Conservation (phyloP, 225 moss, liverwort and hornwort genomes). For the Anthoceros angustus region DNA sequence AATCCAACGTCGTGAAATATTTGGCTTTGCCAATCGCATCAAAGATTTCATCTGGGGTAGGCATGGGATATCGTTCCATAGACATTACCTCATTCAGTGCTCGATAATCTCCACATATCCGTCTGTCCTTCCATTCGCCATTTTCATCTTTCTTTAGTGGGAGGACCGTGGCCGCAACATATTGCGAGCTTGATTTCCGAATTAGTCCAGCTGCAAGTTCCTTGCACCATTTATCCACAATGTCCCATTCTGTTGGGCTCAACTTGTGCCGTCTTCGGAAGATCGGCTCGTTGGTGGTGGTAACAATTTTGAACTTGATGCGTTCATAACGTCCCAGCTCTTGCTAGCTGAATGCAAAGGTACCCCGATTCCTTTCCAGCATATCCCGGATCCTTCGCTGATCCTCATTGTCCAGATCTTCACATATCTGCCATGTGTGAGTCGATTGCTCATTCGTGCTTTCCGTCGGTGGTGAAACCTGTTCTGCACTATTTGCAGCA, state of each 20-base stretch:
- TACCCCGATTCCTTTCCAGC: too few relatives aligned
- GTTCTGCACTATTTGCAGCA: too few relatives aligned
- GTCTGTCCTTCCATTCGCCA: background rate
- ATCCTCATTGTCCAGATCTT: too few relatives aligned
- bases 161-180: background rate
- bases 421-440: too few relatives aligned
- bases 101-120: slow-evolving; percentile 5
- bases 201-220: too few relatives aligned
- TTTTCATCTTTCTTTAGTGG: background rate
- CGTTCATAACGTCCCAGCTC: background rate
- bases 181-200: too few relatives aligned
- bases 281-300: background rate
- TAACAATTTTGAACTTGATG: background rate
- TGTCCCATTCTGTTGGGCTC: background rate
- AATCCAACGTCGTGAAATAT: slow-evolving; percentile 5
- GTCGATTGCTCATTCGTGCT: too few relatives aligned
- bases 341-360: background rate
- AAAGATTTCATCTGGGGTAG: background rate
- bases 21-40: too few relatives aligned
- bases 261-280: background rate
- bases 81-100: background rate
- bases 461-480: too few relatives aligned
- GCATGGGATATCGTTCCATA: background rate
- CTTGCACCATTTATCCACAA: too few relatives aligned
- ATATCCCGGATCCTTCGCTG: too few relatives aligned